These are phyloP conservation scores for Funneliformis geosporum DNA, from an alignment of 192 early-diverging fungal genomes.

Conservation along the genomic window DNA sequence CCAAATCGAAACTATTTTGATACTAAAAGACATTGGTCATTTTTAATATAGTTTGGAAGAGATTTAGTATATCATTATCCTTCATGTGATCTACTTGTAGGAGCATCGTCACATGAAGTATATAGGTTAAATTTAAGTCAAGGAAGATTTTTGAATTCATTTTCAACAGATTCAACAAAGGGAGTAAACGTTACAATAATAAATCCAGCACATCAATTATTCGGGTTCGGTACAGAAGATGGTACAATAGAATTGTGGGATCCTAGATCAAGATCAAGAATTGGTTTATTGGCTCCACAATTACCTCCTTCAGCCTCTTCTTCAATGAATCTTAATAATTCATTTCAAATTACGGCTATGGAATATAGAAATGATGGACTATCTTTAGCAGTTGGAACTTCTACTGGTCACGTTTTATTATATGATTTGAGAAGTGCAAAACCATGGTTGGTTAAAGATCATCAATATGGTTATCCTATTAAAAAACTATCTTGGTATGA, in stretches of 20 bases:
- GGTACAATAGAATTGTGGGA: slow-evolving; percentile 96
- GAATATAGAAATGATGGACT: slow-evolving; percentile 87
- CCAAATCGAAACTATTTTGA: background rate
- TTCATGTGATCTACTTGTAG: slow-evolving; percentile 87
- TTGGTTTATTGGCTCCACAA: slow-evolving; percentile 67
- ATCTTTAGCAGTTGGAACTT: slow-evolving; percentile 82
- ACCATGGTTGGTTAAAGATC: slow-evolving; percentile 92
- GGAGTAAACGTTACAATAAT: slow-evolving; percentile 74
- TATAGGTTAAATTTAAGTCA: slow-evolving; percentile 91
- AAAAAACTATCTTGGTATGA: slow-evolving; percentile 82
- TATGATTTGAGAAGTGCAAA: slow-evolving; percentile 88
- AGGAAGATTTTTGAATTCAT: slow-evolving; percentile 86
- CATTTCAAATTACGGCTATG: slow-evolving; percentile 72
- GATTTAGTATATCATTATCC: slow-evolving; percentile 89
- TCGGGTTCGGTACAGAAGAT: slow-evolving; percentile 85
- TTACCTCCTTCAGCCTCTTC: slow-evolving; percentile 34
- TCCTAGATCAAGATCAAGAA: slow-evolving; percentile 71
- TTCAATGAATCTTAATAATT: slow-evolving; percentile 38
- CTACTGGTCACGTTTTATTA: slow-evolving; percentile 86
- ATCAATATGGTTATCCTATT: slow-evolving; percentile 96
- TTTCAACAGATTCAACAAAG: slow-evolving; percentile 68
- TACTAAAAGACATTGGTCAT: slow-evolving; percentile 1
- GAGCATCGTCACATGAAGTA: slow-evolving; percentile 78
- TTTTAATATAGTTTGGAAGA: slow-evolving; percentile 73
- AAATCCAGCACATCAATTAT: slow-evolving; percentile 92